Evolutionary conservation across 495 filamentous ascomycete genomes (phyloP).

Genomic region (Immersiella caudata): DNA sequence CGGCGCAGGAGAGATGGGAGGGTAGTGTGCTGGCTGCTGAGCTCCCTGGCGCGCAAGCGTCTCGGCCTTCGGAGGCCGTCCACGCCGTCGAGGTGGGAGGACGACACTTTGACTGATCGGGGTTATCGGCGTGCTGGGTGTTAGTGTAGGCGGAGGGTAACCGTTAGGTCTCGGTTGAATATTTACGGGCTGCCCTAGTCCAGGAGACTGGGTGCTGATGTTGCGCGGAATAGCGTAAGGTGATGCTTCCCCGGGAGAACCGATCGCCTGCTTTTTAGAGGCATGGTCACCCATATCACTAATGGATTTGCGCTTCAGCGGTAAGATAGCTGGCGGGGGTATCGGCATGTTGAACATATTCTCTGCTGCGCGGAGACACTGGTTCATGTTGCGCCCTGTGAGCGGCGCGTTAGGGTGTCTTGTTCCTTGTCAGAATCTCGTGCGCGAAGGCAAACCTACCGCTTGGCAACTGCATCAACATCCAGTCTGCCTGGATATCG

Average conservation of each 20-base stretch:
- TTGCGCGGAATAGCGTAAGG: slow-evolving; percentile 25
- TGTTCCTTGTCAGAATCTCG: not conserved
- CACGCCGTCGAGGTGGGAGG: slow-evolving; percentile 32
- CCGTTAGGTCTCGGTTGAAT: slow-evolving; percentile 46
- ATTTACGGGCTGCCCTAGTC: slow-evolving; percentile 22
- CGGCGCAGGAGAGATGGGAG: slow-evolving; percentile 44
- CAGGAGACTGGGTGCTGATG: slow-evolving; percentile 36
- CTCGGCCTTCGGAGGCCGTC: slow-evolving; percentile 36
- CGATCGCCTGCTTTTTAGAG: slow-evolving; percentile 46
- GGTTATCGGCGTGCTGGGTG: slow-evolving; percentile 33
- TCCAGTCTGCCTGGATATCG: slow-evolving; percentile 48
- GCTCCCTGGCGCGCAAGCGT: slow-evolving; percentile 21
- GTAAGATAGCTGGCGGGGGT: slow-evolving; percentile 40
- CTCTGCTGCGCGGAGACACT: slow-evolving; percentile 48
- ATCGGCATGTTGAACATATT: slow-evolving; percentile 46
- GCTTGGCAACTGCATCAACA: slow-evolving; percentile 49
- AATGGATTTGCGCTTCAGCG: slow-evolving; percentile 49
- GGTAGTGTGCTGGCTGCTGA: slow-evolving; percentile 39
- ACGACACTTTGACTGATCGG: slow-evolving; percentile 26
- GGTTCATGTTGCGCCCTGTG: slow-evolving; percentile 53
- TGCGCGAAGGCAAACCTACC: slow-evolving; percentile 39
- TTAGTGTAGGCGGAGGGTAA: slow-evolving; percentile 32
- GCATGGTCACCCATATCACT: slow-evolving; percentile 46
- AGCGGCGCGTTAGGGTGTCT: slow-evolving; percentile 28
- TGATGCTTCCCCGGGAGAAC: slow-evolving; percentile 29